Conservation (phyloP, 805 yeast species). For the Metschnikowia vanudenii region DNA sequence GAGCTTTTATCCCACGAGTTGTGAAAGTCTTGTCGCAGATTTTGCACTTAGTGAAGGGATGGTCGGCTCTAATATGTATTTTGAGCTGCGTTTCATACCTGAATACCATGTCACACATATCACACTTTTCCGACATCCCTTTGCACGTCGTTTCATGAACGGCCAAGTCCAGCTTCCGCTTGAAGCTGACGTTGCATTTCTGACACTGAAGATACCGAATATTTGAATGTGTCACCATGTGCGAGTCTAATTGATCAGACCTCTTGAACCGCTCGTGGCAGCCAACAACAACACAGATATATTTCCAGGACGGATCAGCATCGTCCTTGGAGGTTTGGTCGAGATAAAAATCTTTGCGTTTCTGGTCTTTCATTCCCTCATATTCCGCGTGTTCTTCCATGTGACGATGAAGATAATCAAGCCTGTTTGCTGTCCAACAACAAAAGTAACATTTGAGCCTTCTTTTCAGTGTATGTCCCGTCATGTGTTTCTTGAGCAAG, state of each 20-base stretch:
- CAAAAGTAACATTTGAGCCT: constrained; percentile 3
- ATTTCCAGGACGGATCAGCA: background rate
- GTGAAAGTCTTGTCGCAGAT: no score
- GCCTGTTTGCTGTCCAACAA: constrained; percentile 3
- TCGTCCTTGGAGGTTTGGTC: background rate
- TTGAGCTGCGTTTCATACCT: background rate
- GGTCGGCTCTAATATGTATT: background rate
- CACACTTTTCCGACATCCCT: background rate
- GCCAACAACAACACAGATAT: background rate
- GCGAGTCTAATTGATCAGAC: constrained; percentile 2
- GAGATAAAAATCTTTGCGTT: background rate
- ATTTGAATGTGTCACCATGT: background rate
- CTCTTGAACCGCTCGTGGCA: constrained; percentile 1
- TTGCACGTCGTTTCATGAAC: background rate
- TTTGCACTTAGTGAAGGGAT: no score
- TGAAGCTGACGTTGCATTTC: background rate
- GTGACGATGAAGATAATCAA: constrained; percentile 2
- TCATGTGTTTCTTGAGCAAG: background rate
- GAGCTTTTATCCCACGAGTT: no score
- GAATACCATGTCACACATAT: background rate
- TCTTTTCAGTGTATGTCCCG: background rate
- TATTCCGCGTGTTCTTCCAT: constrained; percentile 1
- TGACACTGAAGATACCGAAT: background rate
- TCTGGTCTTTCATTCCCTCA: background rate
- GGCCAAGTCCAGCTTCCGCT: background rate